Evolutionary conservation across 345 rosid genomes (phyloP), one percentile per base, ranked within the genome.

Genomic region (Eutrema yunnanense): DNA sequence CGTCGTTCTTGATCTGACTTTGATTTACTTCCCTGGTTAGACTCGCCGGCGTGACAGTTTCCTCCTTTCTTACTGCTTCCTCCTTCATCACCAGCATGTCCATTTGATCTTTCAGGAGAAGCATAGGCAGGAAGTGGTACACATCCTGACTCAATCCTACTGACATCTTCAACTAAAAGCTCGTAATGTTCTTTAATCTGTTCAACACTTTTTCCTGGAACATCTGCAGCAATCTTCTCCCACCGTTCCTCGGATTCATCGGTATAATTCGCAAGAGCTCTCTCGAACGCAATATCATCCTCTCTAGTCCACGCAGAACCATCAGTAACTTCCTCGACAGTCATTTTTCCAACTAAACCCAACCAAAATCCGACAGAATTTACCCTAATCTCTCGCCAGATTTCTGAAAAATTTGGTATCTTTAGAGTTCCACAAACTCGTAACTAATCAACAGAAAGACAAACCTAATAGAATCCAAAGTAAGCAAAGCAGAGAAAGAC

Each of bases 1-100:
- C 99, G 87, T 3, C 96, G 90, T 78, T 95, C 99, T 82, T 92
- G 98, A 78, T 92, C 99, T 22, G 92, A 75, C 74, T 88, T 90
- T n/a, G 94, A 86, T 82, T 90, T 95, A 74, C 81, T 84, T 62
- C 88, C 96, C 40, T 92, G 96, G 77, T 79, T 84, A 53, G 92
- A 80, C 50, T 92, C 94, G 10, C 84, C 71, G 50, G 62, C 72
- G 67, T 84, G 86, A 64, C 83, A 66, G 56, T 86, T 87, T 43
- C 89, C 77, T 30, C 90, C 89, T 72, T 78, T 78, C 79, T 90
- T 95, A 85, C 86, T 85, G 8, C 85, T 84, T 76, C 82, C 82
- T 48, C 87, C 93, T 77, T 95, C 99, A 53, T 85, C 88, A 69
- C 86, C 84, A 19, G 81, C 88, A 69, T 84, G 86, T 56, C 88